Base-by-base conservation (phyloP, 2,329 filamentous ascomycete genomes). In the Stemphylium beticola region DNA sequence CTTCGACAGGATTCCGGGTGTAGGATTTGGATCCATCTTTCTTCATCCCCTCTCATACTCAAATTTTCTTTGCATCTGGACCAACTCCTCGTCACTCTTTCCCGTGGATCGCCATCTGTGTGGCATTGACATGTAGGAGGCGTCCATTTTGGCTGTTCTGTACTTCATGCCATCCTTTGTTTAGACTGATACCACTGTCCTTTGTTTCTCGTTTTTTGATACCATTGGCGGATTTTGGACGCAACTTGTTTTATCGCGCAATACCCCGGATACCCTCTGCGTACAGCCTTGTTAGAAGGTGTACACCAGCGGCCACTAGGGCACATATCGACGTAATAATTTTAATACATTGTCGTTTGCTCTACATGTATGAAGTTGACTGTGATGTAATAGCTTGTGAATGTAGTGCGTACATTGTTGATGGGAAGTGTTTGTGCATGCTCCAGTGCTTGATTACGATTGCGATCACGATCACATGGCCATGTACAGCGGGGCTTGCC, bases 161-260 rank as follows among this genome's bases (percentile, higher is more conserved):
- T 71, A 65, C 65, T 69, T 34, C 66, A 66, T 69, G 69, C 64
- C 61, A 62, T 60, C 52, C 67, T 67, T 72, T 73, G 68, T 73
- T 73, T 75, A 77, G 74, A 75, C 74, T 77, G 74, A 76, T 76
- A 76, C 73, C 74, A 77, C 74, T 74, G 68, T 70, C 69, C 60
- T 29, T 65, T 71, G 64, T 69, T 73, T 70, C 61, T 71, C 64
- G 50, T 73, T 73, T 74, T 74, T 74, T 74, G 72, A 72, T 75
- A 74, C 71, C 73, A 74, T 60, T 66, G 65, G 40, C 52, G 41
- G 33, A 51, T 44, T 48, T 50, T 45, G 46, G 52, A 50, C 52
- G 52, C 52, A 54, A 67, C 58, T 62, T 68, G 62, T 55, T 72
- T 75, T 67, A 68, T 65, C 65, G 72, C 72, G 66, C 54, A 74